Percentiles rank a stretch among this genome's conserved stretches.
Conservation (phyloP, 2,329 filamentous ascomycete genomes). For the Coniochaeta sp. region DNA sequence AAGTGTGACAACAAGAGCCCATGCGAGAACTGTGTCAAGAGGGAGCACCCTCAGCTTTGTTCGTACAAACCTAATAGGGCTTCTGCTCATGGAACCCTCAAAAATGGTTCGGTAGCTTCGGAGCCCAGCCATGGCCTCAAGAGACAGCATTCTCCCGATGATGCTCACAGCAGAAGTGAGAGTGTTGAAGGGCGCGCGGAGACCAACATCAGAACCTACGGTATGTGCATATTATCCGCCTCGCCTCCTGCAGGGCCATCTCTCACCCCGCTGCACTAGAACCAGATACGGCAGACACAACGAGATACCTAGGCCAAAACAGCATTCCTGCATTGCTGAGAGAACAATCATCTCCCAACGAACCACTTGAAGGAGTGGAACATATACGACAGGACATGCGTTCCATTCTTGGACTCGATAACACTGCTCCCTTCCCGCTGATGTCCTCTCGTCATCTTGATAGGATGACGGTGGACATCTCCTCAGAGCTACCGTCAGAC, state of each 20-base stretch:
- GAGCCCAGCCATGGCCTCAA: slow-evolving; percentile 25
- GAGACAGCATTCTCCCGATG: slow-evolving; percentile 35
- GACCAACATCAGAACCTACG: slow-evolving; percentile 21
- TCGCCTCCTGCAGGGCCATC: neutral
- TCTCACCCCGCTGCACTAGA: slow-evolving; percentile 24
- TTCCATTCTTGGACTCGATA: slow-evolving; percentile 58
- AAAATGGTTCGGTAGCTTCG: slow-evolving; percentile 22
- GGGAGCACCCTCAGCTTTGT: slow-evolving; percentile 56
- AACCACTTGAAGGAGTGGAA: slow-evolving; percentile 43
- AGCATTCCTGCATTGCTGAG: slow-evolving; percentile 59
- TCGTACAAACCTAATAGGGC: slow-evolving; percentile 58
- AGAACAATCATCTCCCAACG: slow-evolving; percentile 48
- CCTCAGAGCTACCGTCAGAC: slow-evolving; percentile 54
- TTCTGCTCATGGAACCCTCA: slow-evolving; percentile 17
- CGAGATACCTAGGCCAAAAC: slow-evolving; percentile 59
- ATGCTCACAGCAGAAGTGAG: slow-evolving; percentile 25
- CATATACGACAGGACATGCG: slow-evolving; percentile 56
- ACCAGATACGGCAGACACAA: slow-evolving; percentile 43
- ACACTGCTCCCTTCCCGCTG: slow-evolving; percentile 58
- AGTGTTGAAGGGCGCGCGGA: slow-evolving; percentile 25
- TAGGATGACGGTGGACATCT: slow-evolving; percentile 51
- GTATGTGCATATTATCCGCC: slow-evolving; percentile 8
- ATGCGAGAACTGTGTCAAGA: slow-evolving; percentile 61
- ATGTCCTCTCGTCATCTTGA: slow-evolving; percentile 59
- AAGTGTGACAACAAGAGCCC: slow-evolving; percentile 64